Evolutionary conservation across 164 flowering plant species (phyloP), one percentile per base, ranked within the genome.

Genomic region (Vitis amurensis): DNA sequence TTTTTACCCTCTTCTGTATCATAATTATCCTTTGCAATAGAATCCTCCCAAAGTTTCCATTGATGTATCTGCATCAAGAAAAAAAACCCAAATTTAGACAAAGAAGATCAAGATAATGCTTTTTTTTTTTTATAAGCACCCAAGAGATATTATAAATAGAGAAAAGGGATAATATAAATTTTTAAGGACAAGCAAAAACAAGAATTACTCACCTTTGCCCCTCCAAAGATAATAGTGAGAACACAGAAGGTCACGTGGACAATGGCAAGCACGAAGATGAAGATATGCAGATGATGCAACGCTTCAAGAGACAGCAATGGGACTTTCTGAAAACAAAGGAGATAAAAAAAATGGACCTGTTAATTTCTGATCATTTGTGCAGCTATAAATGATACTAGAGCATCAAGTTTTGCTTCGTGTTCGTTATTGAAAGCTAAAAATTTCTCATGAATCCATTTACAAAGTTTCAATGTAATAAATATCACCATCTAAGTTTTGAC

Each of bases 41-140:
- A 52, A 75, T 89, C 81, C 74, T 96, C 99, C 99, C 98, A 95
- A 7, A 68, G 85, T 73, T 88, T 88, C 99, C 99, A 93, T 77
- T 79, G 88, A 10, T 86, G 88, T 68, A 95, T 91, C 98, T 95
- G 64, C 48, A 81, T 62, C 66, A 68, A 19, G 29, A 10, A 14
- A 60, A 70, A 52, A 17, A 16, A 47, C 3, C 1, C 50, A 57
- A 12, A 16, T 5, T 9, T 5, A 49, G 17, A 19, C 11, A 31
- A 31, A 7, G 13, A 14, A 9, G 29, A 19, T 12, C 3, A 60
- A 44, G 10, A 9, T 13, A 70, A 23, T n/a, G 17, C 8, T 23
- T 23, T 23, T 17, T 17, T 17, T 17, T 23, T 23, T 23, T 23
- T 1, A 23, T 23, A 23, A 23, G 27, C 27, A 23, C 11, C 27